Evolutionary conservation across 2,329 filamentous ascomycete genomes (phyloP).

Genomic region (Aureobasidium musti): DNA sequence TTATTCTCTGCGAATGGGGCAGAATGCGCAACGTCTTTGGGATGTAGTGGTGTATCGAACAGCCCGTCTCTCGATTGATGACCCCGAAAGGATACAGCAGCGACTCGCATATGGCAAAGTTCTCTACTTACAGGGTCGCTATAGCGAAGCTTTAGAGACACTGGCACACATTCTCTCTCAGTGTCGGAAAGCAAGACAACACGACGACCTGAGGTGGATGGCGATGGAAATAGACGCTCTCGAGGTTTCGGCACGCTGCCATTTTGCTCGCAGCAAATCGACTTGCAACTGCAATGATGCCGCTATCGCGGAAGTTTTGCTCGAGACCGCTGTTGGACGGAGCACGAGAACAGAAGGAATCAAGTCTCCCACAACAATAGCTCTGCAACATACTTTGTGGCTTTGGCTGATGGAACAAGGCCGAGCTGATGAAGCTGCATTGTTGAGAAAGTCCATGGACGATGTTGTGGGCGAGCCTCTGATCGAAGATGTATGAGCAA

Average conservation of each 20-base stretch:
- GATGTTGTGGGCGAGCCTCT: background rate
- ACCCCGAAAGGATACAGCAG: background rate
- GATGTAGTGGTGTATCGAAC: background rate
- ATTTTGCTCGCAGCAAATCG: background rate
- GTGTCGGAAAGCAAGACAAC: background rate
- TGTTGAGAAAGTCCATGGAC: background rate
- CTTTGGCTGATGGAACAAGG: background rate
- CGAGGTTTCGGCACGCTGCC: background rate
- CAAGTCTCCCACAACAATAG: background rate
- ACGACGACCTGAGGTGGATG: background rate
- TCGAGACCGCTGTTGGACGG: background rate
- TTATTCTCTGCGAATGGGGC: background rate
- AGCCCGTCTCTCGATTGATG: background rate
- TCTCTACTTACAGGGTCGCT: background rate
- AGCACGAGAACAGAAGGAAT: background rate
- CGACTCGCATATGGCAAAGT: background rate
- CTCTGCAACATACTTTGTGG: background rate
- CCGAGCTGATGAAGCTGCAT: background rate
- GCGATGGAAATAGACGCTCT: background rate
- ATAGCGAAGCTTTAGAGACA: background rate
- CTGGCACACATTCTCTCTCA: background rate
- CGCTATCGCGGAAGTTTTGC: background rate
- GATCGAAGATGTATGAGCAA: no score
- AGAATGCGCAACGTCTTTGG: background rate
- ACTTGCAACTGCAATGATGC: background rate